Conservation (phyloP, 2,329 filamentous ascomycete genomes). For the Cercospora sojina region DNA sequence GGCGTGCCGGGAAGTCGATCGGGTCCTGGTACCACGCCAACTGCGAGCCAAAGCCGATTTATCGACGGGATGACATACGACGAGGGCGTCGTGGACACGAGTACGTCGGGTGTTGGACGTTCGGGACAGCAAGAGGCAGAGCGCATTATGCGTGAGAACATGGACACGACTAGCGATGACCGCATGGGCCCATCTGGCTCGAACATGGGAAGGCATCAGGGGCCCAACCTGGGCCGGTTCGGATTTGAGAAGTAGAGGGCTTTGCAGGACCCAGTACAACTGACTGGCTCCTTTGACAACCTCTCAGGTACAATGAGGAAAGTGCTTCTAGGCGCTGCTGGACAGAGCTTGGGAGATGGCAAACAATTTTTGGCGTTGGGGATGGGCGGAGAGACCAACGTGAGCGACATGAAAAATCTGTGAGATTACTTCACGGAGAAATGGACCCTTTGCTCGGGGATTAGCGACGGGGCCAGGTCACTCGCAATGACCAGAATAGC, state of each 20-base stretch:
- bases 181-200: constrained; percentile 28
- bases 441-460: background rate
- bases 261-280: background rate
- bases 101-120: constrained; percentile 31
- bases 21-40: constrained; percentile 36
- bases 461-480: background rate
- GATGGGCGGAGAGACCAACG: background rate
- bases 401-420: background rate
- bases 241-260: constrained; percentile 55
- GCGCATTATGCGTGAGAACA: constrained; percentile 60
- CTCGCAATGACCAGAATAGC: background rate
- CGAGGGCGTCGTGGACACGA: constrained; percentile 42
- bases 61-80: constrained; percentile 51
- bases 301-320: background rate
- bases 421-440: background rate
- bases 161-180: constrained; percentile 47
- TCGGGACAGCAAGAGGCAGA: constrained; percentile 55
- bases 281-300: background rate
- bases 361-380: background rate
- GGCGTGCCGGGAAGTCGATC: constrained; percentile 51
- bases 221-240: constrained; percentile 55
- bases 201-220: constrained; percentile 39
- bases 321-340: background rate
- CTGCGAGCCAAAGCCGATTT: constrained; percentile 43
- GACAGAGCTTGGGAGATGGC: background rate